Conservation (phyloP, 225 moss, liverwort and hornwort species). For the Bryoerythrophyllum caledonicum region DNA sequence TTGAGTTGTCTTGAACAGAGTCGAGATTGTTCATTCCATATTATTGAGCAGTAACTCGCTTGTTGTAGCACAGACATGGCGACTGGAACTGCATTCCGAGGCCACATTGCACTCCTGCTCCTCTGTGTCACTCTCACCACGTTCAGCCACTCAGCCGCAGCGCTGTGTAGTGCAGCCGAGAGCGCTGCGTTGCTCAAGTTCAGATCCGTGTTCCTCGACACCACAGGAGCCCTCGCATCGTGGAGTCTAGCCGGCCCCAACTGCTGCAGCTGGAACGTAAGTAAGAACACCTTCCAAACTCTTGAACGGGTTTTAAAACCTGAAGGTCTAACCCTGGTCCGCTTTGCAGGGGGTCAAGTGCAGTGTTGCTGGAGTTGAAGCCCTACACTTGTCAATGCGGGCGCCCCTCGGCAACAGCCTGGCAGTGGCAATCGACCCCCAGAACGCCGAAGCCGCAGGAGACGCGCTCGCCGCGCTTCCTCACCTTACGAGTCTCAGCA, state of each 20-base stretch:
- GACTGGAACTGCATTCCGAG: neutral
- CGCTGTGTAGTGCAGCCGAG: constrained; percentile 48
- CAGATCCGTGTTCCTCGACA: constrained; percentile 47
- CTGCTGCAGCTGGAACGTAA: constrained; percentile 59
- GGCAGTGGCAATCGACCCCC: neutral
- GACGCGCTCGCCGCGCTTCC: constrained; percentile 37
- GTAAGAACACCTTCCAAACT: neutral
- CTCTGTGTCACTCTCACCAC: constrained; percentile 19
- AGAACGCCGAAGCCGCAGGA: constrained; percentile 27
- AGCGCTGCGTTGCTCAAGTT: constrained; percentile 42
- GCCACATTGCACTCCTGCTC: neutral
- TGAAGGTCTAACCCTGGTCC: too few species aligned
- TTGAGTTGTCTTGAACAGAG: neutral
- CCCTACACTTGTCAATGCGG: constrained; percentile 21
- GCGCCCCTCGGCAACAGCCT: constrained; percentile 26
- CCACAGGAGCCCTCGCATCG: constrained; percentile 33
- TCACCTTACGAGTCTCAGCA: constrained; percentile 31
- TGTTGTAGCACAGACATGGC: constrained; percentile 2
- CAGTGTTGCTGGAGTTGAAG: constrained; percentile 45
- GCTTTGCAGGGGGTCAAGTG: constrained; percentile 43
- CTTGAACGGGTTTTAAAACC: neutral
- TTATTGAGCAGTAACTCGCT: neutral
- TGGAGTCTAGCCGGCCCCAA: constrained; percentile 38
- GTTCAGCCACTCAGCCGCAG: constrained; percentile 28
- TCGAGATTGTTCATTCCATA: neutral